A percentile compares a stretch with the other conserved stretches of the same genome.
Conservation (phyloP, 73 alveolate genomes). For the Diophrys appendiculata region DNA sequence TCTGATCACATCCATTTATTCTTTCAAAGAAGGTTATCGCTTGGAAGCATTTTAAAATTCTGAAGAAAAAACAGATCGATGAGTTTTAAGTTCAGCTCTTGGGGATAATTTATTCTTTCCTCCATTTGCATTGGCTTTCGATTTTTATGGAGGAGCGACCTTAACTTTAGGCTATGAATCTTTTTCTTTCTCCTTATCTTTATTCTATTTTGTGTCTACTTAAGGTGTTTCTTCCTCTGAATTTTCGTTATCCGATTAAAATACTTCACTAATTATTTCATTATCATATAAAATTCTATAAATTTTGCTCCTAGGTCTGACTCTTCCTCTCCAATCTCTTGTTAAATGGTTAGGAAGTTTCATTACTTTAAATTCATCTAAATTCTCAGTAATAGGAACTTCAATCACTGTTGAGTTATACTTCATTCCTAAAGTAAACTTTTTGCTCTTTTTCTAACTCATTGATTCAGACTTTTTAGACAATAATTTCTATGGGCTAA, state of each 20-base stretch:
- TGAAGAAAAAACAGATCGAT: background rate
- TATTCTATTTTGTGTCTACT: no score
- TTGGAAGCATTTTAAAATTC: background rate
- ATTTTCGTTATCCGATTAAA: background rate
- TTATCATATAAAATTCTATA: background rate
- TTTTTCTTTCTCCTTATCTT: no score
- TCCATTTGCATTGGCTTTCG: no score
- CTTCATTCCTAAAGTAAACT: background rate
- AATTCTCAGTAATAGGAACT: background rate
- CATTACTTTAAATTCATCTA: background rate
- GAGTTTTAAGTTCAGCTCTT: background rate
- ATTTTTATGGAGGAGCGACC: no score
- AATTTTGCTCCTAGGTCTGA: background rate
- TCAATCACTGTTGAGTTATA: background rate
- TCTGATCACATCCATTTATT: conserved; percentile 48
- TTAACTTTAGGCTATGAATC: no score
- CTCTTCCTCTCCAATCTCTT: background rate
- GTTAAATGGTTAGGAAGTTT: background rate
- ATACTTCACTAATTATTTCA: background rate
- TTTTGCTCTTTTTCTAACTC: no score
- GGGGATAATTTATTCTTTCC: no score
- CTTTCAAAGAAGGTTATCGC: conserved; percentile 21
- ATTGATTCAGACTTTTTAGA: no score
- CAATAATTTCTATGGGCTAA: no score
- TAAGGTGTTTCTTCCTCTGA: background rate